Evolutionary conservation across 768 basidiomycete genomes (phyloP), one percentile per base, ranked within the genome.

Genomic region (Mycena leptocephala): DNA sequence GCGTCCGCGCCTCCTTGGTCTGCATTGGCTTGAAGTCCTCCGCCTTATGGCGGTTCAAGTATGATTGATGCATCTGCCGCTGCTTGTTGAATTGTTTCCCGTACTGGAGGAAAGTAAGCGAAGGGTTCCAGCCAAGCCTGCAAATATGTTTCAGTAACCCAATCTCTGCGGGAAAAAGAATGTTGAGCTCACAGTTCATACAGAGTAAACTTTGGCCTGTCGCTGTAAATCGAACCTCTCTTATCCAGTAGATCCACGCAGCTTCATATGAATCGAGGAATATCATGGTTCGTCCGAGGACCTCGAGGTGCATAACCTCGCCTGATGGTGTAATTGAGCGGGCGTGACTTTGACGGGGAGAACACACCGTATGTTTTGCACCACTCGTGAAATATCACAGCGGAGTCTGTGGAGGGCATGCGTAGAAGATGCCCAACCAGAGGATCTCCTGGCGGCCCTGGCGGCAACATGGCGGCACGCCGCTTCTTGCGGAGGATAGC

Each of bases 161-260:
- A 7, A 46, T n/a, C 10, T 2, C 24, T 20, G 22, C 6, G 16
- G 26, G 35, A 2, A 18, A 3, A 16, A 59, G 41, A 48, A 66
- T 24, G 51, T 10, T n/a, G 7, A 28, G 62, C 74, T 33, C 61
- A 83, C 81, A 82, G n/a, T 61, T 79, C 70, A 39, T 71, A 78
- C 6, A 81, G 46, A 14, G 76, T 58, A 30, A 81, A 74, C 13
- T 46, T 32, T 20, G 76, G 79, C 22, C 77, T 46, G 32, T 79
- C 63, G 0, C 84, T 82, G 66, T 82, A 85, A 51, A 78, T 83
- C 11, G 70, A 8, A 13, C 83, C 78, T 39, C 84, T 76, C 62
- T 81, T 85, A 2, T 85, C 85, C 11, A 87, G 79, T 2, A 87
- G 55, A 8, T 78, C 83, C 0, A 76, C 73, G 37, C 74, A 9